These are phyloP conservation scores for Boletellus ananas DNA, from an alignment of 768 basidiomycete genomes.

Conservation along the genomic window DNA sequence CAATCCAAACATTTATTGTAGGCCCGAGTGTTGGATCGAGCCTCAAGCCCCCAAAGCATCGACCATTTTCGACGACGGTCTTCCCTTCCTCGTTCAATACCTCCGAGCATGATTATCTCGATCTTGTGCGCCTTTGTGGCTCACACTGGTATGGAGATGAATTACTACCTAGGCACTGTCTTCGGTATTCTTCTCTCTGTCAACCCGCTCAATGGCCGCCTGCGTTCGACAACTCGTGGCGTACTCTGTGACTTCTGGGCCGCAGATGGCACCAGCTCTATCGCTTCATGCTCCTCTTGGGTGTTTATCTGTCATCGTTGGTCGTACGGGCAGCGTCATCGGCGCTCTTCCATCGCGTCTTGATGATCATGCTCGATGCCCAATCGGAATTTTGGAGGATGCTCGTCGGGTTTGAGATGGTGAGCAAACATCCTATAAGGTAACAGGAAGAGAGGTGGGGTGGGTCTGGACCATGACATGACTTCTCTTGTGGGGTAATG, in stretches of 20 bases:
- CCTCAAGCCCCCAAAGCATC: conserved; percentile 24
- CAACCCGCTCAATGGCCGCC: conserved; percentile 1
- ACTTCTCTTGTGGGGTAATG: neutral
- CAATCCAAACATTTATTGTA: conserved; percentile 39
- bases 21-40: conserved; percentile 24
- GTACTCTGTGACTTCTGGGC: neutral
- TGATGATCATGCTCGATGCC: neutral
- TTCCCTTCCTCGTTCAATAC: conserved; percentile 27
- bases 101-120: conserved; percentile 42
- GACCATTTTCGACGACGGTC: conserved; percentile 30
- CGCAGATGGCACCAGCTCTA: conserved; percentile 2
- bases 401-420: conserved; percentile 1
- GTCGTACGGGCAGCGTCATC: neutral
- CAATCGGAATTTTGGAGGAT: neutral
- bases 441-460: neutral
- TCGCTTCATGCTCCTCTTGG: neutral
- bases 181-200: neutral
- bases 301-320: neutral
- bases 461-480: neutral
- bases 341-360: neutral
- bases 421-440: neutral
- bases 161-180: neutral
- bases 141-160: conserved; percentile 40
- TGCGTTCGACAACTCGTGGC: neutral
- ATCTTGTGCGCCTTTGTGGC: conserved; percentile 41